phyloP scores from a whole-genome alignment of 208 protist genomes.

The Trypanosoma congolense region DNA sequence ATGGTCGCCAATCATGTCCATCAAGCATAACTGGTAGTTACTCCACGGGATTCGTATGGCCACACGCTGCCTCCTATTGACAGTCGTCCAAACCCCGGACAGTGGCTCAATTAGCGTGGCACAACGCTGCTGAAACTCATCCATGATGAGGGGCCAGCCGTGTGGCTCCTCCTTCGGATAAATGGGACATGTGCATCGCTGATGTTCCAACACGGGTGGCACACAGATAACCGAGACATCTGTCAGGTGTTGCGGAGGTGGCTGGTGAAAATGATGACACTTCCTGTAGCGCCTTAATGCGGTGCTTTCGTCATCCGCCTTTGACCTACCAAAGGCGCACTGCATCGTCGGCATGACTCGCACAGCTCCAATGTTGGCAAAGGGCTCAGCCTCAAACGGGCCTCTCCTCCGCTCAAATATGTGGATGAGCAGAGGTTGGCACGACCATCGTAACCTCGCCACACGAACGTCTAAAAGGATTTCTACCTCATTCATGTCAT shows the following conservation, averaged over 20 bases:
- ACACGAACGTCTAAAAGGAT: conserved; percentile 50
- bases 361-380: conserved; percentile 59
- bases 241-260: neutral
- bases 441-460: conserved; percentile 19
- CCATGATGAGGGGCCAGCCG: conserved; percentile 48
- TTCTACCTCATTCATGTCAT: conserved; percentile 47
- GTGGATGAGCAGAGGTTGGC: conserved; percentile 32
- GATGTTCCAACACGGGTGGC: neutral
- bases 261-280: neutral
- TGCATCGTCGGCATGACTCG: conserved; percentile 20
- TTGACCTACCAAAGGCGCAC: neutral
- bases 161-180: conserved; percentile 6
- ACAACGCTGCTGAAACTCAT: conserved; percentile 52
- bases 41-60: conserved; percentile 26
- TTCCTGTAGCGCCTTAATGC: neutral
- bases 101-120: conserved; percentile 51
- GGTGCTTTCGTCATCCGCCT: neutral
- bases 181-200: neutral
- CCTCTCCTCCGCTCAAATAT: conserved; percentile 33
- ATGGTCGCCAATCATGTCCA: conserved; percentile 4
- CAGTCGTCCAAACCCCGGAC: conserved; percentile 9
- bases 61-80: conserved; percentile 15
- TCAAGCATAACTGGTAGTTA: neutral
- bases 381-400: conserved; percentile 6
- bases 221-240: conserved; percentile 2